Evolutionary conservation across 1,139 yeast species (phyloP).

Genomic region (Blastobotrys indianensis): DNA sequence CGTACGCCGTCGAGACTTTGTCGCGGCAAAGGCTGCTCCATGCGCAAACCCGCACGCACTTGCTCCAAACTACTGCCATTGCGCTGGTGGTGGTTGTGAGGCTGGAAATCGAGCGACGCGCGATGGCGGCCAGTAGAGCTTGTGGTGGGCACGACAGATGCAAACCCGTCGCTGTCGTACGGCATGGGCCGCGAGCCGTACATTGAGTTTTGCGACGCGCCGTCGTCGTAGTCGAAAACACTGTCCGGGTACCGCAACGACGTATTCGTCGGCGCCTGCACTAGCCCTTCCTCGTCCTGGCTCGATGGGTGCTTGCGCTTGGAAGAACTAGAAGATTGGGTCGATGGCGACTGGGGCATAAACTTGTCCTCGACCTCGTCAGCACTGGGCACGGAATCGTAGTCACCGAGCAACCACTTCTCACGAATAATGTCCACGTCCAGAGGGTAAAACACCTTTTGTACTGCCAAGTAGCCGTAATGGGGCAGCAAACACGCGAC

Average conservation of each 20-base stretch:
- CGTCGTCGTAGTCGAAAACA: constrained; percentile 6
- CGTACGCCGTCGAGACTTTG: constrained; percentile 25
- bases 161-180: constrained; percentile 1
- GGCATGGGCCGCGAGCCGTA: not conserved
- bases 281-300: constrained; percentile 1
- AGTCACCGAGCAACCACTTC: constrained; percentile 32
- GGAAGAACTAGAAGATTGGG: too few species aligned
- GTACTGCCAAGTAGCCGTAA: constrained; percentile 57
- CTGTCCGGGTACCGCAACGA: constrained; percentile 1
- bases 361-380: constrained; percentile 6
- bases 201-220: constrained; percentile 1
- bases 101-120: constrained; percentile 9
- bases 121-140: not conserved
- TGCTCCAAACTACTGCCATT: constrained; percentile 20
- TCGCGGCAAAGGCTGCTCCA: constrained; percentile 26
- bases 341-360: too few species aligned
- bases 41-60: constrained; percentile 21
- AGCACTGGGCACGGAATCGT: constrained; percentile 13
- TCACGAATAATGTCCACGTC: constrained; percentile 88
- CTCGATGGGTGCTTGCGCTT: too few species aligned
- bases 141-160: not conserved
- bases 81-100: constrained; percentile 5
- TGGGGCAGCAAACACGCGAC: constrained; percentile 73
- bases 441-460: constrained; percentile 59
- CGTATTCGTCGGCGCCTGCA: too few species aligned